phyloP scores from a whole-genome alignment of 2,329 filamentous ascomycete genomes.

The Niveomyces coronatus region DNA sequence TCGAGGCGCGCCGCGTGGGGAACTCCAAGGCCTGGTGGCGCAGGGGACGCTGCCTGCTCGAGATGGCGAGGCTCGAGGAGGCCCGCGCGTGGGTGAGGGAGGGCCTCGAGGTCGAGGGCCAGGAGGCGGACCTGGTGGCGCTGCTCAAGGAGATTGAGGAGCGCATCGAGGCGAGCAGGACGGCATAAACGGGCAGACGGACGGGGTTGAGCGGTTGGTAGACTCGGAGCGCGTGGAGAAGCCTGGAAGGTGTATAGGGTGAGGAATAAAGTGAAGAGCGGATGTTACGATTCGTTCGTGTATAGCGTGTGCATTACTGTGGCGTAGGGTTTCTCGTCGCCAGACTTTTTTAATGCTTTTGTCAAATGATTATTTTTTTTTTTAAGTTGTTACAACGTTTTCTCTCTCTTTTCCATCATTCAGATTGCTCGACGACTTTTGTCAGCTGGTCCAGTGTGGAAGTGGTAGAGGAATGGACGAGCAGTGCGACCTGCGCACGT shows the following conservation, averaged over 20 bases:
- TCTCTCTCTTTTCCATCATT: too few relatives aligned
- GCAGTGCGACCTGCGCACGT: too few relatives aligned
- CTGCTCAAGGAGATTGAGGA: conserved; percentile 53
- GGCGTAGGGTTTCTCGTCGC: too few relatives aligned
- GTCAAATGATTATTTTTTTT: neutral
- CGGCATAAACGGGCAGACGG: too few relatives aligned
- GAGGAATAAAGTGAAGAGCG: neutral
- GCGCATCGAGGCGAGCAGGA: conserved; percentile 29
- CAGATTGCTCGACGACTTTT: too few relatives aligned
- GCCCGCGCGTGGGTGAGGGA: conserved; percentile 66
- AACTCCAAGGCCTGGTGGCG: conserved; percentile 97
- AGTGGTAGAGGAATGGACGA: too few relatives aligned
- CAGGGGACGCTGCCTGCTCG: conserved; percentile 69
- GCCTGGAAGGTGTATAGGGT: neutral
- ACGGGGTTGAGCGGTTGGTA: too few relatives aligned
- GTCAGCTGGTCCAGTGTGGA: too few relatives aligned
- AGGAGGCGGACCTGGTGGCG: conserved; percentile 51
- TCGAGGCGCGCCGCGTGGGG: conserved; percentile 75
- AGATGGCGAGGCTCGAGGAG: conserved; percentile 85
- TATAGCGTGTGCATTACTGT: neutral
- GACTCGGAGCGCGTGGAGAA: too few relatives aligned
- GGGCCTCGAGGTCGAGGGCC: conserved; percentile 74
- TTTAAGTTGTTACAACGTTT: too few relatives aligned
- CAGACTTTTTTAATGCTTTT: neutral
- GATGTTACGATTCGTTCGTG: neutral